Evolutionary conservation across 371 early-diverging fungal genomes (phyloP).

Genomic region (Rhizopus sp.): DNA sequence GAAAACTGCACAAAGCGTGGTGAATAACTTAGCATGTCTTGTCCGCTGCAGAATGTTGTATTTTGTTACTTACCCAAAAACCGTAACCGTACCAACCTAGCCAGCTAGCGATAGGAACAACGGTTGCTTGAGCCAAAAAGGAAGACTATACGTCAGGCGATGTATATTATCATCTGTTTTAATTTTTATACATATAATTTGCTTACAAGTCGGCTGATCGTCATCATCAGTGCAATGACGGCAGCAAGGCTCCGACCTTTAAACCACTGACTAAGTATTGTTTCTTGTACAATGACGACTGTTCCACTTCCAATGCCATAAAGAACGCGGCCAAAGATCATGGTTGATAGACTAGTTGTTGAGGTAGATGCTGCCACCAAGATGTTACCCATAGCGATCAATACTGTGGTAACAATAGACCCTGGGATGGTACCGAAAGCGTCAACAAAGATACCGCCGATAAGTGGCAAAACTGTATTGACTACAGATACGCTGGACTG

Average conservation of each 20-base stretch:
- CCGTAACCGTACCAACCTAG: constrained; percentile 72
- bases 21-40: background rate
- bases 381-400: constrained; percentile 64
- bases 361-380: constrained; percentile 66
- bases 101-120: constrained; percentile 63
- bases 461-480: constrained; percentile 68
- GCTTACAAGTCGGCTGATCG: constrained; percentile 63
- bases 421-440: constrained; percentile 69
- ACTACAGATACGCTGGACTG: constrained; percentile 74
- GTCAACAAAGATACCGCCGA: constrained; percentile 77
- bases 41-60: too few species aligned
- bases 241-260: constrained; percentile 64
- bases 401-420: constrained; percentile 62
- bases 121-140: constrained; percentile 68
- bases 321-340: constrained; percentile 69
- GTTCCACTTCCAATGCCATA: constrained; percentile 77
- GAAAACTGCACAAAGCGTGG: constrained; percentile 42
- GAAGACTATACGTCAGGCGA: constrained; percentile 42
- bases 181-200: constrained; percentile 2
- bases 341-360: constrained; percentile 48
- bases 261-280: constrained; percentile 77
- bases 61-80: constrained; percentile 58
- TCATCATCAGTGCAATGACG: constrained; percentile 66
- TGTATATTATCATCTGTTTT: constrained; percentile 1
- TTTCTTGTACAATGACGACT: constrained; percentile 70